These are phyloP conservation scores for Solanum appendiculatum DNA, from an alignment of 257 asterid species.

Conservation along the genomic window DNA sequence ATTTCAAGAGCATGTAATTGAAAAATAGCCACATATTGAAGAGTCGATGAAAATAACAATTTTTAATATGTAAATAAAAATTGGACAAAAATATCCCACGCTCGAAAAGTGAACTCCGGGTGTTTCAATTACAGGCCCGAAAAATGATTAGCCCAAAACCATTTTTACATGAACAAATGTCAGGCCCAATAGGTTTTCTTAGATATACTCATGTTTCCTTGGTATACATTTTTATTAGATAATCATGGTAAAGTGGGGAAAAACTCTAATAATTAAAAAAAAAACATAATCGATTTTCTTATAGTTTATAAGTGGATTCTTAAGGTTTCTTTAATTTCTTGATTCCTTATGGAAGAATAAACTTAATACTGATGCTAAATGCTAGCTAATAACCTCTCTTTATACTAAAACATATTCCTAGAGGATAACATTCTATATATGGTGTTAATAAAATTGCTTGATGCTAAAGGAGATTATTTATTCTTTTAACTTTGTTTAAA, in stretches of 20 bases:
- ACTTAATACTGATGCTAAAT: background rate
- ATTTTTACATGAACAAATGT: background rate
- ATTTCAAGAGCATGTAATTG: background rate
- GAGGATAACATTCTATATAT: background rate
- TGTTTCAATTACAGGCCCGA: background rate
- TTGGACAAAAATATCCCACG: background rate
- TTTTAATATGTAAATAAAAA: too few relatives aligned
- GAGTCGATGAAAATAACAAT: too few relatives aligned
- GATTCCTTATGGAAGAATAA: background rate
- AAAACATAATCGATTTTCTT: background rate
- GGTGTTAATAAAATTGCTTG: background rate
- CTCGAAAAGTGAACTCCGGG: background rate
- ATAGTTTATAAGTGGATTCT: background rate
- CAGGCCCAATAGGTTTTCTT: background rate
- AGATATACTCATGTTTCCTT: background rate
- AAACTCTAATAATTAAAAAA: background rate
- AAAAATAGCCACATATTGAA: too few relatives aligned
- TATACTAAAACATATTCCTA: background rate
- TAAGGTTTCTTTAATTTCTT: background rate
- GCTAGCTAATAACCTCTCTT: background rate
- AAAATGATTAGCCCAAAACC: background rate
- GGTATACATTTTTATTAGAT: background rate
- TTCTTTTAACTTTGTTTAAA: background rate
- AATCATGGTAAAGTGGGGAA: background rate
- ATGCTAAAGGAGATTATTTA: background rate